Base-by-base conservation (phyloP, 2,329 filamentous ascomycete species). In the Colletotrichum lupini region DNA sequence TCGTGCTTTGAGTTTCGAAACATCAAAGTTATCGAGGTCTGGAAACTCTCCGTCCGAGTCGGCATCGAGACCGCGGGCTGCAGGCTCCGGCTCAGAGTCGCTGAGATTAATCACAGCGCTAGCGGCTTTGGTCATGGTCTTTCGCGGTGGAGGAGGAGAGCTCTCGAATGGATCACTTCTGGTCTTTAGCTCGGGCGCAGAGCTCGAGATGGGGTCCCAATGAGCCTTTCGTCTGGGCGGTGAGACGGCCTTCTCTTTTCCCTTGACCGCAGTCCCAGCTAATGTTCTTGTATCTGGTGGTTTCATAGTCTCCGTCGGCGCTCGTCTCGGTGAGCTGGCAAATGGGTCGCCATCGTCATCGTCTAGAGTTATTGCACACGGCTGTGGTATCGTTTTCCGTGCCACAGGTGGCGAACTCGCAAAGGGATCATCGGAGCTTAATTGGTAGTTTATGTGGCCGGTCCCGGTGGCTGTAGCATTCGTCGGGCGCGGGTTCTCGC, bases 161-260 rank as follows among this genome's bases (percentile, higher is more conserved):
- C 69, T 76, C 14, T 74, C 67, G 14, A 77, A 64, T 1, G 67
- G 68, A 11, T 72, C 67, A 19, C 46, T 52, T 5, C 67, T 60
- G 6, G 32, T 1, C 1, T 61, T 56, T 3, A 71, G 69, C 58
- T 88, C 84, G 1, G 87, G 87, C 4, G 86, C 87, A 1, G 86
- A 89, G 77, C 87, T 89, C 0, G 87, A 89, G 63, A 89, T 89
- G 0, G 86, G 87, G 76, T 88, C 86, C 86, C 86, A 88, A 0
- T 80, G 79, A 3, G 77, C 77, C 5, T 78, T 76, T 24, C 76
- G 68, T 58, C 75, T 82, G 3, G 37, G 16, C 5, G 77, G 71
- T 6, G 75, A 57, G 19, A 73, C 78, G 1, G 68, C 53, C 30
- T 67, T 72, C 16, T 63, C 12, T 42, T 76, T 75, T 3, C 71